These are phyloP conservation scores for Pythium sp. DNA, from an alignment of 352 stramenopile genomes.

Conservation along the genomic window DNA sequence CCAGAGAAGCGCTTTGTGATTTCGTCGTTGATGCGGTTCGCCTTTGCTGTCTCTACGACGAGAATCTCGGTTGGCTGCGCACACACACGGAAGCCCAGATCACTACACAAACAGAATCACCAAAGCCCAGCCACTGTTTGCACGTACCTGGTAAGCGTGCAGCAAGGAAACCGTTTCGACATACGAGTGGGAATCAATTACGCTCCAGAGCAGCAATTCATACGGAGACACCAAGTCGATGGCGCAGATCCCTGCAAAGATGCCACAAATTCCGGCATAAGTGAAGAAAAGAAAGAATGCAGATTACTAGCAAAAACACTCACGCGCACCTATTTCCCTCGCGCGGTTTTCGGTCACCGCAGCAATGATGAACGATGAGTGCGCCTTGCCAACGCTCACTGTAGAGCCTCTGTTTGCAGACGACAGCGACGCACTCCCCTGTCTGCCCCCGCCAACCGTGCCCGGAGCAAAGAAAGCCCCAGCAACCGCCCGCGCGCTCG, in stretches of 20 bases:
- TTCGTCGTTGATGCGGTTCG: conserved; percentile 65
- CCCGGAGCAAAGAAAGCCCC: neutral
- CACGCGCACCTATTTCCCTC: conserved; percentile 14
- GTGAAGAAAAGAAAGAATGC: neutral
- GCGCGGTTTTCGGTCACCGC: conserved; percentile 20
- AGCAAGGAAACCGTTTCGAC: conserved; percentile 67
- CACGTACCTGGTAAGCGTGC: conserved; percentile 58
- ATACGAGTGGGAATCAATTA: conserved; percentile 80
- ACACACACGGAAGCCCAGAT: neutral
- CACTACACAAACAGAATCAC: neutral
- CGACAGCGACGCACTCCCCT: neutral
- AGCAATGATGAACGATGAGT: conserved; percentile 17
- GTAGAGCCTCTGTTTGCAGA: conserved; percentile 7
- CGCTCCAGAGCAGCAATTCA: conserved; percentile 71
- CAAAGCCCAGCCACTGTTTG: neutral
- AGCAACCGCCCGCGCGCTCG: neutral
- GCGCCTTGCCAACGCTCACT: neutral
- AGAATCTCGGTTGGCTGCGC: conserved; percentile 70
- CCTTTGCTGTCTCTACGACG: conserved; percentile 58
- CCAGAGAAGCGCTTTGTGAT: conserved; percentile 55
- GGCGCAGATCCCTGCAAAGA: conserved; percentile 49
- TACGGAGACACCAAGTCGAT: conserved; percentile 70
- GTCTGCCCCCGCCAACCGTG: neutral
- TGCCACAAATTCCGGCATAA: neutral
- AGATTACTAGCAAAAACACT: neutral